Conservation (phyloP, 352 stramenopile genomes). For the Phytophthora chlamydospora region DNA sequence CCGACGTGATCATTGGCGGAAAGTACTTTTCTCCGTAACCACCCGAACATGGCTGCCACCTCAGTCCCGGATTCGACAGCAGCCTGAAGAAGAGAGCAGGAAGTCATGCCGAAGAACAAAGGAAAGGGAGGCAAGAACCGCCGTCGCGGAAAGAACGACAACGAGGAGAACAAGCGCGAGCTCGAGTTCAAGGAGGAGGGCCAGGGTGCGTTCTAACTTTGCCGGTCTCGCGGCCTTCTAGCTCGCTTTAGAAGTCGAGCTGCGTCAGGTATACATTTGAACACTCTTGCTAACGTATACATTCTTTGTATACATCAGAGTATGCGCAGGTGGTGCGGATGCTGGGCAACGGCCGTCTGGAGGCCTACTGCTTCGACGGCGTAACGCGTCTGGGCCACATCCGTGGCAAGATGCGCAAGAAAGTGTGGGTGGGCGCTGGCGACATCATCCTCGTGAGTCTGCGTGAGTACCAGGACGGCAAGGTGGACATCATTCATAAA, state of each 20-base stretch:
- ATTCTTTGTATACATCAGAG: conserved; percentile 61
- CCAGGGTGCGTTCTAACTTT: conserved; percentile 79
- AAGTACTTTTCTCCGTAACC: conserved; percentile 25
- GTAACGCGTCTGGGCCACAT: conserved; percentile 98
- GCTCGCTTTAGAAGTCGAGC: conserved; percentile 2
- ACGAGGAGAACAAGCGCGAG: conserved; percentile 99
- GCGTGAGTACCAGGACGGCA: conserved; percentile 99
- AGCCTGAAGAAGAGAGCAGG: conserved; percentile 4
- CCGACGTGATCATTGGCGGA: conserved; percentile 26
- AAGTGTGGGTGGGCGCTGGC: conserved; percentile 98
- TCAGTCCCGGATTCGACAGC: conserved; percentile 36
- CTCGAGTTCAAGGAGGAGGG: conserved; percentile 99
- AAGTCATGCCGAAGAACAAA: conserved; percentile 89
- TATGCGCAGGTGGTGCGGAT: conserved; percentile 99
- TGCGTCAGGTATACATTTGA: conserved; percentile 15
- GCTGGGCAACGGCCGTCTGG: conserved; percentile 98
- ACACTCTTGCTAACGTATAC: conserved; percentile 10
- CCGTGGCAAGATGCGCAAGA: conserved; percentile 99
- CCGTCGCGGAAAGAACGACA: conserved; percentile 98
- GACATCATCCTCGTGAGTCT: conserved; percentile 99
- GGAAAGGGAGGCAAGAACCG: conserved; percentile 99
- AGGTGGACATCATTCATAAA: conserved; percentile 99
- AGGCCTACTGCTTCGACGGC: conserved; percentile 99
- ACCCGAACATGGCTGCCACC: conserved; percentile 28
- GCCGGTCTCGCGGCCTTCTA: background rate